phyloP scores from a whole-genome alignment of 768 basidiomycete genomes.

The Mycena maculata region DNA sequence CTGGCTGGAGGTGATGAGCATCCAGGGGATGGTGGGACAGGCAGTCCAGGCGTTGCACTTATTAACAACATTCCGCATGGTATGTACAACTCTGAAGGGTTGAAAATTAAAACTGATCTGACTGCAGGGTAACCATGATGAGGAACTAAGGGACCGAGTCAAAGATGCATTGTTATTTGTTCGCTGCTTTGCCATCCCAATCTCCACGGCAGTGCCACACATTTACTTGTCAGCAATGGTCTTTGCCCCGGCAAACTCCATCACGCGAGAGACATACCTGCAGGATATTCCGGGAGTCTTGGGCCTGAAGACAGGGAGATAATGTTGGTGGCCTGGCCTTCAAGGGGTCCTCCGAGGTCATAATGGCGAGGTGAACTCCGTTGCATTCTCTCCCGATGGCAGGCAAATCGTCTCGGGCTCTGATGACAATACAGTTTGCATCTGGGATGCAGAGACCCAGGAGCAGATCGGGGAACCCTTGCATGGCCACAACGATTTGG shows the following conservation, averaged over 20 bases:
- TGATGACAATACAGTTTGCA: too few relatives aligned
- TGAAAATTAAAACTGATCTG: too few relatives aligned
- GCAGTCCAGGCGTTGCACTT: neutral
- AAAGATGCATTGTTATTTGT: too few relatives aligned
- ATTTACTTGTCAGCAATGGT: too few relatives aligned
- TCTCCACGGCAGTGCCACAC: too few relatives aligned
- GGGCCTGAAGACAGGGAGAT: neutral
- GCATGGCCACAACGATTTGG: neutral
- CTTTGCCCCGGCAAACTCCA: too few relatives aligned
- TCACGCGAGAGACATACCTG: too few relatives aligned
- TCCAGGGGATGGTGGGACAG: neutral
- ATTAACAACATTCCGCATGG: neutral
- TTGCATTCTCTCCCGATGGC: constrained; percentile 1
- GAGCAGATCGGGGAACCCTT: neutral
- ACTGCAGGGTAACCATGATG: too few relatives aligned
- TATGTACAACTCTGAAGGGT: too few relatives aligned
- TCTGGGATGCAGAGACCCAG: neutral
- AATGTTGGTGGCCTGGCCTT: neutral
- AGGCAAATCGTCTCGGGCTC: neutral
- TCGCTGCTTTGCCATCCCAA: too few relatives aligned
- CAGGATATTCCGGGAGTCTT: too few relatives aligned
- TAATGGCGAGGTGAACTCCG: neutral
- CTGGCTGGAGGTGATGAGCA: constrained; percentile 10
- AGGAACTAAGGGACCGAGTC: too few relatives aligned
- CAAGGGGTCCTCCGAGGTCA: neutral